Percentiles rank a stretch among this genome's conserved stretches.
Evolutionary conservation across 345 rosid species (phyloP).

Genomic region (Salix caprea): DNA sequence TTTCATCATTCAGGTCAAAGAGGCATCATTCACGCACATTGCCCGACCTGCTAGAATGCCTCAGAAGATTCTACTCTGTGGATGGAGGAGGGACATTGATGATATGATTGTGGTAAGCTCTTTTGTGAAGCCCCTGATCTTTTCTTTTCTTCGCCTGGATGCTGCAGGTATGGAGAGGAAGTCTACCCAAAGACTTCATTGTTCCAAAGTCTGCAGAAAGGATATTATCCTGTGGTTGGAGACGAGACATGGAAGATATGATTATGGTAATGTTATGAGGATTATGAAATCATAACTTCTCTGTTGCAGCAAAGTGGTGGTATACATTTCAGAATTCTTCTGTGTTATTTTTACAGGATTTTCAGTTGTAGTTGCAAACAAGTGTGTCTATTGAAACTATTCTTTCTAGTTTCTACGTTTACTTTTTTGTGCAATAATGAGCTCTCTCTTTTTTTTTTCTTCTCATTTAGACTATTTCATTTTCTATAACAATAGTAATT

Average conservation of each 20-base stretch:
- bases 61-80: conserved; percentile 82
- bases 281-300: conserved; percentile 21
- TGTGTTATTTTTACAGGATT: conserved; percentile 6
- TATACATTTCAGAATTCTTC: conserved; percentile 12
- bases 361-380: conserved; percentile 11
- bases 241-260: conserved; percentile 85
- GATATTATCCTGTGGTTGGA: conserved; percentile 75
- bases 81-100: conserved; percentile 88
- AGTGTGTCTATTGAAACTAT: conserved; percentile 9
- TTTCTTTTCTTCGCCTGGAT: conserved; percentile 44
- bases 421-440: neutral
- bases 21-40: conserved; percentile 52
- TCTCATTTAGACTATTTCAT: neutral
- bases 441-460: neutral
- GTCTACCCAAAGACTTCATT: conserved; percentile 53
- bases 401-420: neutral
- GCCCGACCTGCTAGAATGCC: conserved; percentile 57
- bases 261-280: conserved; percentile 53
- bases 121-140: conserved; percentile 54
- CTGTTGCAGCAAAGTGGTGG: conserved; percentile 33
- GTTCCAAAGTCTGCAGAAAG: conserved; percentile 53
- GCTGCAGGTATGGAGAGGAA: conserved; percentile 68
- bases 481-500: neutral
- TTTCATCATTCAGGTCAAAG: conserved; percentile 69
- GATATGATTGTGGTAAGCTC: conserved; percentile 84